These are phyloP conservation scores for Inonotus obliquus DNA, from an alignment of 1,284 basidiomycete genomes.

Conservation along the genomic window DNA sequence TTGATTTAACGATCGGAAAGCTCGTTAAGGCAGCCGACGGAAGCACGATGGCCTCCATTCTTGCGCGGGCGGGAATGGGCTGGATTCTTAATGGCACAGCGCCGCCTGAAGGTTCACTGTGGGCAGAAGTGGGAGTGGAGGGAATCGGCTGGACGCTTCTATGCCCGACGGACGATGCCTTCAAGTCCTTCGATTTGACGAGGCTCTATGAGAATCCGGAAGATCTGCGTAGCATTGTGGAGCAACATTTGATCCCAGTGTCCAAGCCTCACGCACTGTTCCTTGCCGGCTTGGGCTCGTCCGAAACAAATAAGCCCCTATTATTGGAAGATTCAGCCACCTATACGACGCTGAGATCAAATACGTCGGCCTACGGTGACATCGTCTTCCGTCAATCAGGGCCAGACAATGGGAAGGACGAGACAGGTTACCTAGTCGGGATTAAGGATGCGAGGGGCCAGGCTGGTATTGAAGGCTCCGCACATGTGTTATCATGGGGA, in stretches of 20 bases:
- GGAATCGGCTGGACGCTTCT: slow-evolving; percentile 77
- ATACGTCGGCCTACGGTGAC: slow-evolving; percentile 67
- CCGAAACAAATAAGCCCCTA: slow-evolving; percentile 69
- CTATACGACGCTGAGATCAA: slow-evolving; percentile 70
- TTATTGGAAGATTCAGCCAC: slow-evolving; percentile 63
- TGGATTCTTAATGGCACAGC: slow-evolving; percentile 87
- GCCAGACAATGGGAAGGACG: slow-evolving; percentile 35
- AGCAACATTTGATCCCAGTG: slow-evolving; percentile 83
- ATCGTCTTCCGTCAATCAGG: slow-evolving; percentile 66
- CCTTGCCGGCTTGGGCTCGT: slow-evolving; percentile 29
- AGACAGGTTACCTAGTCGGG: slow-evolving; percentile 67
- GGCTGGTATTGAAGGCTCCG: slow-evolving; percentile 67
- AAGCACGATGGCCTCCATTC: slow-evolving; percentile 81
- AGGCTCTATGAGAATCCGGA: slow-evolving; percentile 62
- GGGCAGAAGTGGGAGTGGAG: slow-evolving; percentile 46
- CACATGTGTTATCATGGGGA: slow-evolving; percentile 76
- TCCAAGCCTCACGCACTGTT: slow-evolving; percentile 29
- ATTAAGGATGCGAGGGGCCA: slow-evolving; percentile 85
- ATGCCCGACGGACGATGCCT: slow-evolving; percentile 89
- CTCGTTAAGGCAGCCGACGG: slow-evolving; percentile 85
- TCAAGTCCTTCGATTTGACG: slow-evolving; percentile 86
- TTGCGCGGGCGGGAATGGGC: slow-evolving; percentile 78
- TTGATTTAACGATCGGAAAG: slow-evolving; percentile 85
- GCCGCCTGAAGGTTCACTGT: slow-evolving; percentile 60
- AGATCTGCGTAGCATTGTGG: slow-evolving; percentile 65